Base-by-base conservation (phyloP, 2,329 filamentous ascomycete species). In the Cladosporium oxysporum region DNA sequence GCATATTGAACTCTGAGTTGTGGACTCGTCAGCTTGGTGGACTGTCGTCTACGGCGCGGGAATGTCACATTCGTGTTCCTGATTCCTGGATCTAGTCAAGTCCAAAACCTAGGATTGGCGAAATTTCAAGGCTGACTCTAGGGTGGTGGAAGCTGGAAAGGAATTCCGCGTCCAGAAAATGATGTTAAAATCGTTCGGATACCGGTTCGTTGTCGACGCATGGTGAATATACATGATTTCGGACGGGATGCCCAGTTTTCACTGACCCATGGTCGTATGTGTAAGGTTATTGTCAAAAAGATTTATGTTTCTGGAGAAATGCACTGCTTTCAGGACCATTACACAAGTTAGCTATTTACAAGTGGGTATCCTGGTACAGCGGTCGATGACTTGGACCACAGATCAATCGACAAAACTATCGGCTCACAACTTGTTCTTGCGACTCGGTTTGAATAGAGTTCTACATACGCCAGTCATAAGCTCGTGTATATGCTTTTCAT, bases 341-440 rank as follows among this genome's bases (percentile, higher is more conserved):
- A 18, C 37, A n/a, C 18, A 44, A 16, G 14, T 41, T 5, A 10
- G 37, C 37, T 41, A 41, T n/a, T 8, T 8, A 44, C 37, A 44
- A 10, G 18, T 10, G 37, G 37, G 37, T n/a, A 44, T 44, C 18
- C 7, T 8, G 37, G 6, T 10, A 10, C 2, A 10, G 37, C 10
- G 35, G 12, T 16, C 5, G 16, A 5, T 18, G 35, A 5, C 4
- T 10, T 44, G 3, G 3, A 10, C 10, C 37, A 44, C n/a, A 47
- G n/a, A 12, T 21, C 41, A 47, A 33, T 18, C 12, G 18, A 8
- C 16, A 55, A n/a, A 3, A 12, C 12, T 11, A 14, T 29, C 28
- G 18, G 18, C 52, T 58, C 31, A 66, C 58, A 66, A 21, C 50
- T 66, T 66, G 50, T 53, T 66, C 57, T 62, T 66, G 11, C 58